phyloP scores from a whole-genome alignment of 179 eudicot species.

The Spergularia azorica region DNA sequence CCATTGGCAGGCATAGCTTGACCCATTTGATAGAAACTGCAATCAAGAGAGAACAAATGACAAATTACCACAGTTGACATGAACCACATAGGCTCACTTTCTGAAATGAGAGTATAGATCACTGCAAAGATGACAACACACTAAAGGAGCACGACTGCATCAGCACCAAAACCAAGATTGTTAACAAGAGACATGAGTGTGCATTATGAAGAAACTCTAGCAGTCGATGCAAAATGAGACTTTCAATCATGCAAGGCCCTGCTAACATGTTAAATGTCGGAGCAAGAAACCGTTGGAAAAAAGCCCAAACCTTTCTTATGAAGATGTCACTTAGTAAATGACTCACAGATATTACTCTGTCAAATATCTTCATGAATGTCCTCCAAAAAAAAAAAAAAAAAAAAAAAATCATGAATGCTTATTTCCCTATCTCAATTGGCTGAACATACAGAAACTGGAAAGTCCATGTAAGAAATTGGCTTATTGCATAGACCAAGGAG shows the following conservation, averaged over 20 bases:
- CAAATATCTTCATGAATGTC: background rate
- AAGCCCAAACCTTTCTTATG: too few species aligned
- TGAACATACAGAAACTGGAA: too few species aligned
- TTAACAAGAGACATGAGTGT: background rate
- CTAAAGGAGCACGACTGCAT: background rate
- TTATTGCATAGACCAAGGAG: too few species aligned
- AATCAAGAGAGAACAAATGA: conserved; percentile 6
- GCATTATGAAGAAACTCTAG: background rate
- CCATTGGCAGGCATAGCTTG: conserved; percentile 58
- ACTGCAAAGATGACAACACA: too few species aligned
- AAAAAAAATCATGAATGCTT: too few species aligned
- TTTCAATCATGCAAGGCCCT: too few species aligned
- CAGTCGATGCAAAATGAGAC: background rate
- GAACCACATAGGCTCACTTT: background rate
- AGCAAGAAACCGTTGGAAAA: too few species aligned
- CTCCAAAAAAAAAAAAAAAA: background rate
- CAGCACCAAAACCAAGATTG: background rate
- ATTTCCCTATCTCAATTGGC: too few species aligned
- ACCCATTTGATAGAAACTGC: conserved; percentile 56
- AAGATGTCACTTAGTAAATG: too few species aligned
- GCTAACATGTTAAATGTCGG: too few species aligned
- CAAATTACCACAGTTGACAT: background rate
- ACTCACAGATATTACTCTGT: too few species aligned
- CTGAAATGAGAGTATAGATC: background rate
- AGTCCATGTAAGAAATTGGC: too few species aligned